Base-by-base conservation (phyloP, 331 rosid genomes). In the Stylosanthes scabra region DNA sequence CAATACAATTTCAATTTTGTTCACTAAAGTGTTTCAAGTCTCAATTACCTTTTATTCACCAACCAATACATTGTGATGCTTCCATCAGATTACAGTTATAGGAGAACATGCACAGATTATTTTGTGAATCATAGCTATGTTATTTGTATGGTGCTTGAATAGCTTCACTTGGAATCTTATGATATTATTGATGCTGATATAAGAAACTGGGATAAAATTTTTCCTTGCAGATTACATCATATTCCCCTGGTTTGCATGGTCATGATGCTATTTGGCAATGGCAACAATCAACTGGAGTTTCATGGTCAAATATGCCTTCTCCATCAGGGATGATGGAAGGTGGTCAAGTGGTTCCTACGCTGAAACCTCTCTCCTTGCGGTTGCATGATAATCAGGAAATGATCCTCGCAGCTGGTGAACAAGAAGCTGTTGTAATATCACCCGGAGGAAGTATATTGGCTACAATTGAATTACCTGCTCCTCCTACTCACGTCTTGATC, bases 221-320 rank as follows among this genome's bases (percentile, higher is more conserved):
- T 50, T 55, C 63, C 46, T 80, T 76, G 81, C 96, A 95, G 99
- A 85, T 95, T 40, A 92, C 99, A 39, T 86, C 99, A 12, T 90
- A 95, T 73, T 37, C 99, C 83, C 98, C 99, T 42, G 97, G 97
- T 46, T 83, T 88, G 86, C 97, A 92, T 29, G 96, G 97, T 51
- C 97, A 92, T 34, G 98, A 72, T 74, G 98, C 97, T 57, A 78
- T 75, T 79, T 92, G 99, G 99, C 93, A 92, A 74, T 92, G 98
- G 99, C 98, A 95, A 34, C 85, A 92, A 71, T 77, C 93, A 45
- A 95, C 99, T 7, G 94, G 97, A 65, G 84, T 88, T 50, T 86
- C 95, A 11, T 95, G 99, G 98, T 90, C 99, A 69, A 95, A 95
- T 81, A 92, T 92, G 58, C 99, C 98, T 66, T 87, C 99, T 52